Conservation (phyloP, 2,329 filamentous ascomycete genomes). For the Fusarium secorum region DNA sequence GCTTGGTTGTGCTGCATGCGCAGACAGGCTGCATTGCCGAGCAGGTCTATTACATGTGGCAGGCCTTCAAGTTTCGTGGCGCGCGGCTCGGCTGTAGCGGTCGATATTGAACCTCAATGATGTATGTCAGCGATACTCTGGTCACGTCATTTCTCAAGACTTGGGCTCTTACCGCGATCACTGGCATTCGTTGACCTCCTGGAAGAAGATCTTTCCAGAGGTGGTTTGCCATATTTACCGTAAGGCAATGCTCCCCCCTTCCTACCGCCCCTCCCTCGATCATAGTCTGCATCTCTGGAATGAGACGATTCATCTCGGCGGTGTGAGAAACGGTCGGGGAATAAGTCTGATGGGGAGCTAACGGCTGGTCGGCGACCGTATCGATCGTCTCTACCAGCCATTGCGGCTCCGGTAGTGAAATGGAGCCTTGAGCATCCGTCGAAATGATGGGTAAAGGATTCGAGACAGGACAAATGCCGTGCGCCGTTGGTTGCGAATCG, state of each 20-base stretch:
- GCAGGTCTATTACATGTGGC: conserved; percentile 23
- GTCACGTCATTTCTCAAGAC: neutral
- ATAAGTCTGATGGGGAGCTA: conserved; percentile 2
- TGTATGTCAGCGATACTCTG: neutral
- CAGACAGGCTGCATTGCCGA: conserved; percentile 36
- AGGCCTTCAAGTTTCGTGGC: neutral
- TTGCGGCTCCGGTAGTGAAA: conserved; percentile 25
- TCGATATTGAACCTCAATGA: neutral
- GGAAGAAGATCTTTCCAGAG: conserved; percentile 1
- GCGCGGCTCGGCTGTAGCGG: neutral
- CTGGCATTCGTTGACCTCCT: conserved; percentile 1
- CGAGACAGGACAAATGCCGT: neutral
- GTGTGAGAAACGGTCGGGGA: conserved; percentile 7
- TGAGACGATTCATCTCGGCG: conserved; percentile 13
- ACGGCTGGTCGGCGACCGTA: conserved; percentile 16
- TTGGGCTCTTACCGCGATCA: conserved; percentile 29
- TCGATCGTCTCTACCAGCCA: conserved; percentile 33
- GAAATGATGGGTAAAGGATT: neutral
- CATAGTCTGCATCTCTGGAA: neutral
- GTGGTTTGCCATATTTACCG: neutral
- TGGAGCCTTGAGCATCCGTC: conserved; percentile 25
- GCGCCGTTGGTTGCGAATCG: neutral
- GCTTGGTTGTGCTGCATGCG: conserved; percentile 28
- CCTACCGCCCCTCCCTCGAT: conserved; percentile 2
- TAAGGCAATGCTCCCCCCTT: neutral